A percentile compares a stretch with the other conserved stretches of the same genome.
Conservation (phyloP, 768 basidiomycete genomes). For the Melanogaster broomeanus region DNA sequence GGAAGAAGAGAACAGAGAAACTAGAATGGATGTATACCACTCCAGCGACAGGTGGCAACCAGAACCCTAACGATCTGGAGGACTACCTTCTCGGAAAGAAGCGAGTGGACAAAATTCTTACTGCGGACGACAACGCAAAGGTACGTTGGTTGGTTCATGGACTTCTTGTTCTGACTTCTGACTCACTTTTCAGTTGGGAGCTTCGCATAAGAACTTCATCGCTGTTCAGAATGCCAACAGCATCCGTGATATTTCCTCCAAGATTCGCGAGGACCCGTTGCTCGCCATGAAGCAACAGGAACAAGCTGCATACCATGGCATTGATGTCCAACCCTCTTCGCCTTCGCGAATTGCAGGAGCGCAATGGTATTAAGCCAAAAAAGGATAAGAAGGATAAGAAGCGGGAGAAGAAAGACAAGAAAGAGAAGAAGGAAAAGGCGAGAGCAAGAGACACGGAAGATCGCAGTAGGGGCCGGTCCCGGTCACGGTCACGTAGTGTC, state of each 20-base stretch:
- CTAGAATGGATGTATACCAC: slow-evolving; percentile 99
- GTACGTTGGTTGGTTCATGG: slow-evolving; percentile 34
- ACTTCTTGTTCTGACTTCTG: slow-evolving; percentile 10
- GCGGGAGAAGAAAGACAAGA: slow-evolving; percentile 51
- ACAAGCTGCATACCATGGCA: slow-evolving; percentile 86
- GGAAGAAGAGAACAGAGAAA: slow-evolving; percentile 91
- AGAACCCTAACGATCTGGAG: slow-evolving; percentile 90
- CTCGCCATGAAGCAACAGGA: slow-evolving; percentile 99
- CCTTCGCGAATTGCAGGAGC: slow-evolving; percentile 76
- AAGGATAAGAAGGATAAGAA: slow-evolving; percentile 70
- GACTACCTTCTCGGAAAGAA: slow-evolving; percentile 98
- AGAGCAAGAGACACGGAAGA: slow-evolving; percentile 28
- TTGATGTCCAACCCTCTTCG: slow-evolving; percentile 86
- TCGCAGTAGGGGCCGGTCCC: slow-evolving; percentile 28
- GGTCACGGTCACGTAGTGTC: slow-evolving; percentile 35
- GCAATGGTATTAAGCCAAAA: slow-evolving; percentile 79
- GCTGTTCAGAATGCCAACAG: slow-evolving; percentile 94
- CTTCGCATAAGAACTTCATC: slow-evolving; percentile 89
- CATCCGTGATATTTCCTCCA: slow-evolving; percentile 83
- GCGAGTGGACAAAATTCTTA: slow-evolving; percentile 93
- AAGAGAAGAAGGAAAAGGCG: slow-evolving; percentile 32
- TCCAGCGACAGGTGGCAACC: slow-evolving; percentile 84
- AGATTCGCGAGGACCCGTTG: slow-evolving; percentile 95
- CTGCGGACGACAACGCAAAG: slow-evolving; percentile 90
- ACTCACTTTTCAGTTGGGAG: slow-evolving; percentile 60